Conservation (phyloP, 2,329 filamentous ascomycete species). For the Gaeumannomyces tritici region DNA sequence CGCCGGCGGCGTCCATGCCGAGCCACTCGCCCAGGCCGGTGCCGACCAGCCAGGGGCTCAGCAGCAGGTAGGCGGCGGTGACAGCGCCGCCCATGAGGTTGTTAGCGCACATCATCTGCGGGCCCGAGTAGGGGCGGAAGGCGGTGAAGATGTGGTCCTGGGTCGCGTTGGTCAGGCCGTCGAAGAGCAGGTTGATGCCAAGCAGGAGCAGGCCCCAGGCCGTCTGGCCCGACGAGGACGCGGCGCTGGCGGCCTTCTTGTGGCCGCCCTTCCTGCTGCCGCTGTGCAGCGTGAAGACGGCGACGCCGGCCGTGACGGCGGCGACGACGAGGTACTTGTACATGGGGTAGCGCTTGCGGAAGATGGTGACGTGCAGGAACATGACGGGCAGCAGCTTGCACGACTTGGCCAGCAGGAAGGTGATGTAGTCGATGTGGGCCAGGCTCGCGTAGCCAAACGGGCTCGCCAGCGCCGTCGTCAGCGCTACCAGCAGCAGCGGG, state of each 20-base stretch:
- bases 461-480: slow-evolving; percentile 83
- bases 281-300: slow-evolving; percentile 86
- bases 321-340: slow-evolving; percentile 96
- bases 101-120: slow-evolving; percentile 99
- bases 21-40: slow-evolving; percentile 56
- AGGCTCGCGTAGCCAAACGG: slow-evolving; percentile 92
- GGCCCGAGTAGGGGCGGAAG: slow-evolving; percentile 75
- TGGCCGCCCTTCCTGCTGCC: slow-evolving; percentile 35
- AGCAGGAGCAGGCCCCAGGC: slow-evolving; percentile 77
- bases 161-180: slow-evolving; percentile 91
- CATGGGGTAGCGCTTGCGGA: slow-evolving; percentile 78
- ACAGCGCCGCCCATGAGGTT: slow-evolving; percentile 78
- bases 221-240: slow-evolving; percentile 42
- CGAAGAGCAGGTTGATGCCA: slow-evolving; percentile 83
- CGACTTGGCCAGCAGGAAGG: slow-evolving; percentile 92
- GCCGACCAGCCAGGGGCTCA: slow-evolving; percentile 70
- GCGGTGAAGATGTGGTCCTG: slow-evolving; percentile 87
- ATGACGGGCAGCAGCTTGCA: slow-evolving; percentile 99
- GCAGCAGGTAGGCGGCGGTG: slow-evolving; percentile 65
- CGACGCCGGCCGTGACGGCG: slow-evolving; percentile 84
- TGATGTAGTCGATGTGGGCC: slow-evolving; percentile 94
- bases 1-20: slow-evolving; percentile 53
- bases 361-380: slow-evolving; percentile 89
- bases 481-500: slow-evolving; percentile 73
- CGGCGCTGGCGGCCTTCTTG: slow-evolving; percentile 23